Evolutionary conservation across 2,329 filamentous ascomycete species (phyloP).

Genomic region (Aspergillus thermomutatus): DNA sequence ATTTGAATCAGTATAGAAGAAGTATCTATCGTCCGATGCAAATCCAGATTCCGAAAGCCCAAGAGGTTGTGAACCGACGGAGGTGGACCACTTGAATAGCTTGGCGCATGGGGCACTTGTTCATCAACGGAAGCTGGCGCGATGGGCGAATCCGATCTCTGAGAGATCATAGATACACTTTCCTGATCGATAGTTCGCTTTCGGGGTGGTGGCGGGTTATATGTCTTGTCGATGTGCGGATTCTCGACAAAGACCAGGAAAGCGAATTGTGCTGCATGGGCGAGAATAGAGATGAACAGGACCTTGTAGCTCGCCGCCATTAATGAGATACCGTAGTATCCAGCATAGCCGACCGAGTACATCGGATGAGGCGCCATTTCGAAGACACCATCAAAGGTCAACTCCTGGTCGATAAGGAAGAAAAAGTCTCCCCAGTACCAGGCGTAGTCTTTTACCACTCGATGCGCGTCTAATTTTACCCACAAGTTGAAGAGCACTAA

Average conservation of each 20-base stretch:
- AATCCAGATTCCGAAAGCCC: constrained; percentile 77
- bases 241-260: constrained; percentile 93
- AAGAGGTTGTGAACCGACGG: constrained; percentile 77
- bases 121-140: constrained; percentile 35
- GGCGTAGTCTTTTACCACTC: constrained; percentile 97
- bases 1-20: constrained; percentile 72
- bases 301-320: constrained; percentile 98
- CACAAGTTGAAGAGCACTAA: constrained; percentile 93
- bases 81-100: constrained; percentile 51
- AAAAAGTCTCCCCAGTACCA: constrained; percentile 99
- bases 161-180: constrained; percentile 22
- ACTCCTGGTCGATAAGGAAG: constrained; percentile 93
- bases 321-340: constrained; percentile 96
- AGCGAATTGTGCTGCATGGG: constrained; percentile 88
- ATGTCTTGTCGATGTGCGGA: constrained; percentile 96
- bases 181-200: constrained; percentile 45
- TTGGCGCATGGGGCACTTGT: constrained; percentile 35
- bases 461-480: constrained; percentile 96
- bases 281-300: constrained; percentile 91
- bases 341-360: constrained; percentile 97
- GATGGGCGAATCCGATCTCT: constrained; percentile 30
- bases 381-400: constrained; percentile 98
- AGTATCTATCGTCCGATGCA: constrained; percentile 82
- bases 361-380: constrained; percentile 98
- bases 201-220: constrained; percentile 79